A percentile compares a stretch with the other conserved stretches of the same genome.
phyloP scores from a whole-genome alignment of 257 asterid species.

The Solanum verrucosum region DNA sequence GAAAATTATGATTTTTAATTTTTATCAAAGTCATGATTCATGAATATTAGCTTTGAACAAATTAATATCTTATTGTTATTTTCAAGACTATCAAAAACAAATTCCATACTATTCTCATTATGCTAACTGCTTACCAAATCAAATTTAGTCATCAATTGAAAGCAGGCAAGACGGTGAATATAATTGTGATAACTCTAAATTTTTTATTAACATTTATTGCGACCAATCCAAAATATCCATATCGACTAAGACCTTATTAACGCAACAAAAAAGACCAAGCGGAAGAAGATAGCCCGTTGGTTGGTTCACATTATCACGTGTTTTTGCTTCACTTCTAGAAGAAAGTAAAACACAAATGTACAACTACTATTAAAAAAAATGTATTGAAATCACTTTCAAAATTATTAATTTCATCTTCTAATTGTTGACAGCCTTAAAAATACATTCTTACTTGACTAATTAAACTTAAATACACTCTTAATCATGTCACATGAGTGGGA shows the following conservation, averaged over 20 bases:
- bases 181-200: neutral
- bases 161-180: neutral
- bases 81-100: neutral
- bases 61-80: neutral
- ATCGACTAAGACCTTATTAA: neutral
- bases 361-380: neutral
- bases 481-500: neutral
- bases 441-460: accelerated
- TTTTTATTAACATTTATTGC: no score
- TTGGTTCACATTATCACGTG: neutral
- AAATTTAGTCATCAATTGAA: neutral
- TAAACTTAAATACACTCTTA: no score
- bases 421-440: accelerated
- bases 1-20: neutral
- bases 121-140: neutral
- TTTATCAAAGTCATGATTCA: neutral
- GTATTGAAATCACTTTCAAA: no score
- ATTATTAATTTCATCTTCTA: no score
- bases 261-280: accelerated
- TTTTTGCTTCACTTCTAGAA: neutral
- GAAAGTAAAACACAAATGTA: no score
- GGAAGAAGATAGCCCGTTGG: neutral
- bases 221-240: neutral
- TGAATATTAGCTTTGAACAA: neutral
- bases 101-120: neutral